Base-by-base conservation (phyloP, 2,329 filamentous ascomycete species). In the Scedosporium apiospermum region DNA sequence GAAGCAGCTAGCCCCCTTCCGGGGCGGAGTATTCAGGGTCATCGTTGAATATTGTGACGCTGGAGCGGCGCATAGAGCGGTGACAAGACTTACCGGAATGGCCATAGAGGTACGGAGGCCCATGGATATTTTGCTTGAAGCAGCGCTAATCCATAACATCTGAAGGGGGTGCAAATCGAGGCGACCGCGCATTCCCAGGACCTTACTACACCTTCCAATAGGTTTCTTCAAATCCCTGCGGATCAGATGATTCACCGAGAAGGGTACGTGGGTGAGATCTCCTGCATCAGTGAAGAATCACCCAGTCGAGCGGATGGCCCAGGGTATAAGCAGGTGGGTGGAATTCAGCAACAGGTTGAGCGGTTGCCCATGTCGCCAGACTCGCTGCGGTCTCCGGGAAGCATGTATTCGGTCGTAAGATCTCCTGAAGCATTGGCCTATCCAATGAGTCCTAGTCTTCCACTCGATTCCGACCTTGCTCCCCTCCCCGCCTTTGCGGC, bases 21-120 rank as follows among this genome's bases (percentile, higher is more conserved):
- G 76, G 9, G 75, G 77, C 38, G 78, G 75, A 6, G 68, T 77
- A 5, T 76, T 82, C 65, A 76, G 74, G 61, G 79, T 80, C 6
- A 70, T 83, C 57, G 77, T 78, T 1, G 83, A 86, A 66, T 86
- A 80, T 63, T 78, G 77, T 61, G 81, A 85, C 64, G 72, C 76
- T 23, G 74, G 77, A 2, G 70, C 77, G 60, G 79, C 80, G 9
- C 57, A 75, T 16, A 67, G 68, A 4, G 78, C 79, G 4, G 30
- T 51, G n/a, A 23, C 49, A 9, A 49, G 27, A 23, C 21, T 61
- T 18, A 26, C 26, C 9, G 18, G 42, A 3, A 55, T 38, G 5
- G 16, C 18, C 18, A 41, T 57, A 3, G 60, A 61, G 60, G 60
- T 61, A 61, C 38, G 27, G 5, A 14, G 4, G 30, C 30, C 6